Percentiles rank a stretch among this genome's conserved stretches.
phyloP scores from a whole-genome alignment of 768 basidiomycete genomes.

The Naganishia kalamii region DNA sequence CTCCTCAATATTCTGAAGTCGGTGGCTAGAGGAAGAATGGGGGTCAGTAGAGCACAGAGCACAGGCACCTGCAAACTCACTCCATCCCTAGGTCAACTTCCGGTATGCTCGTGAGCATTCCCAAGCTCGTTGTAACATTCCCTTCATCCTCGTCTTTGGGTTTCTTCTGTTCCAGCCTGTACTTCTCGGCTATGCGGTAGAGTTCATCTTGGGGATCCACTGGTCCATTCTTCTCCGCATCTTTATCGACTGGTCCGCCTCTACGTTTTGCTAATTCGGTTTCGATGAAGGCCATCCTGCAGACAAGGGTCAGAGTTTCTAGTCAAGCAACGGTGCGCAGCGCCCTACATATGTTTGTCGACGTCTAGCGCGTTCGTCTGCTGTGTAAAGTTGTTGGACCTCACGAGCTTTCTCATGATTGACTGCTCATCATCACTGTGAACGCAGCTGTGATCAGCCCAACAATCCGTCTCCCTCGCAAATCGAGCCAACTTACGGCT shows the following conservation, averaged over 20 bases:
- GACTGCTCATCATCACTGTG: constrained; percentile 56
- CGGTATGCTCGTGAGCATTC: constrained; percentile 96
- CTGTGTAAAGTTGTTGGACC: constrained; percentile 90
- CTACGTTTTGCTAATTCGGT: constrained; percentile 76
- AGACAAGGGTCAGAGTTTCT: neutral
- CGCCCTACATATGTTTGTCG: constrained; percentile 88
- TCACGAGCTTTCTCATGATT: constrained; percentile 65
- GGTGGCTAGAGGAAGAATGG: constrained; percentile 54
- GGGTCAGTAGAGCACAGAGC: neutral
- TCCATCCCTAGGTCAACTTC: constrained; percentile 99
- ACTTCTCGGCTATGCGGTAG: constrained; percentile 60
- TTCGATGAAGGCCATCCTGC: constrained; percentile 96
- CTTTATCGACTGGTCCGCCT: constrained; percentile 46
- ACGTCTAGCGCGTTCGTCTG: constrained; percentile 94
- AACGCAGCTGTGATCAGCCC: neutral
- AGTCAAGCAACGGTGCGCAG: neutral
- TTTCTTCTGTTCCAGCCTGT: constrained; percentile 46
- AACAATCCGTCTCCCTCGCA: neutral
- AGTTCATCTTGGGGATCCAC: constrained; percentile 72
- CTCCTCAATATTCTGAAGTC: constrained; percentile 91
- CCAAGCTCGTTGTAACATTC: constrained; percentile 82
- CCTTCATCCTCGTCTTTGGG: constrained; percentile 66
- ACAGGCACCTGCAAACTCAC: constrained; percentile 53
- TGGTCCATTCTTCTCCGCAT: constrained; percentile 38
- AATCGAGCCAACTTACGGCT: constrained; percentile 43